A percentile compares a stretch with the other conserved stretches of the same genome.
phyloP scores from a whole-genome alignment of 306 rosid genomes.

The Vicia villosa region DNA sequence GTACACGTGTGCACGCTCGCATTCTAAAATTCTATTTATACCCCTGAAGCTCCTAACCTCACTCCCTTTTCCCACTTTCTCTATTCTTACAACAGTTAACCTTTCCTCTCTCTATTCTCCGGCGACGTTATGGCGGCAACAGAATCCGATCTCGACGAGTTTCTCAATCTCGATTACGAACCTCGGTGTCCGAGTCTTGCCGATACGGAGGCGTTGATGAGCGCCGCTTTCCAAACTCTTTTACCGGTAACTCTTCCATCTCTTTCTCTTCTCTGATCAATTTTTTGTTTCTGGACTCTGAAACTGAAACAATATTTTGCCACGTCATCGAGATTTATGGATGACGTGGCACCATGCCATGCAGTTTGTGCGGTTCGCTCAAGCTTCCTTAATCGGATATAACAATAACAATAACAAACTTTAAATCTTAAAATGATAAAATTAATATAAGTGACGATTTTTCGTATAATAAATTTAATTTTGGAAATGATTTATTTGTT shows the following conservation, averaged over 20 bases:
- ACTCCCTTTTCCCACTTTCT: slow-evolving; percentile 40
- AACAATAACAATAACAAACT: neutral
- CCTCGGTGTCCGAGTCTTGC: slow-evolving; percentile 37
- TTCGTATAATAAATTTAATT: neutral
- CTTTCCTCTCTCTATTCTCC: slow-evolving; percentile 34
- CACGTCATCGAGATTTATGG: too few species aligned
- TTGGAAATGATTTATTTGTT: neutral
- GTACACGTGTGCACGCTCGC: too few species aligned
- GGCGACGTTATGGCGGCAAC: slow-evolving; percentile 46
- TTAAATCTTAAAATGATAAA: neutral
- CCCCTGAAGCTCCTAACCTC: slow-evolving; percentile 24
- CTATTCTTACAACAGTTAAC: slow-evolving; percentile 5
- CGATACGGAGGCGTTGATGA: too few species aligned
- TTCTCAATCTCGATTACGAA: slow-evolving; percentile 23
- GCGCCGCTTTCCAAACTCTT: slow-evolving; percentile 38
- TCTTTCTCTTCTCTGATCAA: neutral
- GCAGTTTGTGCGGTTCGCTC: neutral
- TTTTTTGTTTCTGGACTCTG: neutral
- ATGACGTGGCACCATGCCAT: neutral
- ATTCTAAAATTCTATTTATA: slow-evolving; percentile 48
- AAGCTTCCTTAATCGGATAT: neutral
- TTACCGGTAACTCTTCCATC: slow-evolving; percentile 53
- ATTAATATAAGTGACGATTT: too few species aligned
- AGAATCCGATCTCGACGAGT: slow-evolving; percentile 46
- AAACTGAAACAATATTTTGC: slow-evolving; percentile 9